Evolutionary conservation across 2,329 filamentous ascomycete genomes (phyloP).

Genomic region (Fusarium sulawesiense): DNA sequence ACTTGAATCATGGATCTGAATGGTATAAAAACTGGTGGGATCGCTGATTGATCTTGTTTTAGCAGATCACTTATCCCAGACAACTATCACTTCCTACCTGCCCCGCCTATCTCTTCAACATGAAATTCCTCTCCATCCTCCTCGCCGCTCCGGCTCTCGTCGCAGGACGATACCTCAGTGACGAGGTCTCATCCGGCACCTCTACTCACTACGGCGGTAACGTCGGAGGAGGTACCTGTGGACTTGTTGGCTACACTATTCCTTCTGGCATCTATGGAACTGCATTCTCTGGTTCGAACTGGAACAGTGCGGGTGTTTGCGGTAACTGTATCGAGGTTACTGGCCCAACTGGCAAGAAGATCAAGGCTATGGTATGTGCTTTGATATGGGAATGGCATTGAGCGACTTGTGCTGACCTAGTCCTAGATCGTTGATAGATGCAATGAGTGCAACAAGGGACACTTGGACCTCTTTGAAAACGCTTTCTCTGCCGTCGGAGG

Average conservation of each 20-base stretch:
- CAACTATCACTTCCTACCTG: not conserved
- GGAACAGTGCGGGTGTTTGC: constrained; percentile 67
- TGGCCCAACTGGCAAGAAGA: constrained; percentile 62
- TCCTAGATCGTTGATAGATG: constrained; percentile 59
- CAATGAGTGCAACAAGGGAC: constrained; percentile 54
- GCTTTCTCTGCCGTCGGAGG: constrained; percentile 55
- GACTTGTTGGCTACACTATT: constrained; percentile 70
- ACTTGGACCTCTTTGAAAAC: constrained; percentile 60
- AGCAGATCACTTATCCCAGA: not conserved
- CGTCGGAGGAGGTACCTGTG: constrained; percentile 69
- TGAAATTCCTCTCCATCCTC: constrained; percentile 41
- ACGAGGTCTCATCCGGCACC: constrained; percentile 26
- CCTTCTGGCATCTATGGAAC: constrained; percentile 70
- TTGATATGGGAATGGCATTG: accelerated
- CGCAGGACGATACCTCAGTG: constrained; percentile 27
- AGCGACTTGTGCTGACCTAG: not conserved
- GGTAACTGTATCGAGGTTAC: constrained; percentile 71
- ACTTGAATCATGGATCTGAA: too few relatives aligned
- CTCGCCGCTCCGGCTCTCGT: constrained; percentile 39
- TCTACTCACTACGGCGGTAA: constrained; percentile 67
- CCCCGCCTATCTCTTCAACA: constrained; percentile 4
- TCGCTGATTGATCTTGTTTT: not conserved
- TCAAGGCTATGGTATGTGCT: constrained; percentile 71
- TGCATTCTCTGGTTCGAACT: constrained; percentile 68
- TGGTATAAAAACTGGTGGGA: constrained; percentile 3